Percentiles rank a stretch among this genome's conserved stretches.
Evolutionary conservation across 495 filamentous ascomycete genomes (phyloP).

Genomic region (Alectoria sarmentosa): DNA sequence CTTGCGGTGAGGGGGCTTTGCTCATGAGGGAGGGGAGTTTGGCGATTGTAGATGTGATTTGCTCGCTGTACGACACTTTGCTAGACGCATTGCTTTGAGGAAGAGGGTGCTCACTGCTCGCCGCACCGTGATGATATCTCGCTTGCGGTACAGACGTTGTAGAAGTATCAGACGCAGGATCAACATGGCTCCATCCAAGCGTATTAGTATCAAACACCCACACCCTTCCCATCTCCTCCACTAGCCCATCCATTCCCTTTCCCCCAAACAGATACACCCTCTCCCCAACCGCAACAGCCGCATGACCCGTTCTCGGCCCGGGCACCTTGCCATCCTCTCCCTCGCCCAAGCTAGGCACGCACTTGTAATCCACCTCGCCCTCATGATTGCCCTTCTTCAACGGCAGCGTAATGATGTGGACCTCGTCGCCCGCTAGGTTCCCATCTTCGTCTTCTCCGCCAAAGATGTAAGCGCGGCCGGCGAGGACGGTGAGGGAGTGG

Average conservation of each 20-base stretch:
- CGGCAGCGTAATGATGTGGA: slow-evolving; percentile 41
- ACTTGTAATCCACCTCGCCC: slow-evolving; percentile 33
- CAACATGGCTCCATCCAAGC: slow-evolving; percentile 30
- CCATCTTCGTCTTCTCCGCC: slow-evolving; percentile 38
- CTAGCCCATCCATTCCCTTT: slow-evolving; percentile 27
- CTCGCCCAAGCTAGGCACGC: slow-evolving; percentile 29
- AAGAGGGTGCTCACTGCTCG: slow-evolving; percentile 19
- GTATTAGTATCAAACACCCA: slow-evolving; percentile 43
- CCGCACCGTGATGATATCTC: slow-evolving; percentile 20
- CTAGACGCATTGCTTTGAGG: slow-evolving; percentile 14
- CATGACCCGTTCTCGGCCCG: slow-evolving; percentile 34
- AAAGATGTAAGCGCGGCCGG: slow-evolving; percentile 45
- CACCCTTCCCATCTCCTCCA: slow-evolving; percentile 38
- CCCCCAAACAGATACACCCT: slow-evolving; percentile 43
- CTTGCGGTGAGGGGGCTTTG: slow-evolving; percentile 22
- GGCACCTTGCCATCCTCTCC: slow-evolving; percentile 31
- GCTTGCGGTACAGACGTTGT: slow-evolving; percentile 11
- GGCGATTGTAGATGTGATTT: slow-evolving; percentile 21
- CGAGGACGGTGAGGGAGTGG: slow-evolving; percentile 42
- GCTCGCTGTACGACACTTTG: slow-evolving; percentile 19
- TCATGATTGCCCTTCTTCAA: slow-evolving; percentile 23
- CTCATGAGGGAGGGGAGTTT: slow-evolving; percentile 27
- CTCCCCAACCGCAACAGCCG: slow-evolving; percentile 34
- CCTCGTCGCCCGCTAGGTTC: slow-evolving; percentile 38
- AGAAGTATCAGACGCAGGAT: slow-evolving; percentile 14